Evolutionary conservation across 495 filamentous ascomycete species (phyloP).

Genomic region (Cenococcum geophilum): DNA sequence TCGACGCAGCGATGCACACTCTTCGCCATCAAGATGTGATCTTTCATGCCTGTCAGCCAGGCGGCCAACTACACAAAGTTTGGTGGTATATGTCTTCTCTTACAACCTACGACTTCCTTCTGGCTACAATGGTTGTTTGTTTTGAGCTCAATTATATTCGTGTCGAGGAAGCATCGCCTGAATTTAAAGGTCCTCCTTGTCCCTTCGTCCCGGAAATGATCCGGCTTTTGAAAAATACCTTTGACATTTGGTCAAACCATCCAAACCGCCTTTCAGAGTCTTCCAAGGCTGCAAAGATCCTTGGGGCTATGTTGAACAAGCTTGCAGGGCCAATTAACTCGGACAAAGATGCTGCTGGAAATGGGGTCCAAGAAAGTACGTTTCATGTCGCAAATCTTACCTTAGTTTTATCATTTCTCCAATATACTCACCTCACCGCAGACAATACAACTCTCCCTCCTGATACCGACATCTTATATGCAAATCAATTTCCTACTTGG

Average conservation of each 20-base stretch:
- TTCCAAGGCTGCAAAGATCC: slow-evolving; percentile 15
- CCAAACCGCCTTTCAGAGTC: slow-evolving; percentile 23
- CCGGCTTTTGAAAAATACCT: slow-evolving; percentile 15
- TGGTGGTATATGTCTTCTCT: slow-evolving; percentile 47
- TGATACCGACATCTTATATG: not conserved
- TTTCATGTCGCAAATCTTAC: not conserved
- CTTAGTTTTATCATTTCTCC: not conserved
- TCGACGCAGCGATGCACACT: slow-evolving; percentile 42
- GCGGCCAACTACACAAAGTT: slow-evolving; percentile 43
- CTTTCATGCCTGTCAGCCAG: slow-evolving; percentile 36
- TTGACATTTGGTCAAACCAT: slow-evolving; percentile 22
- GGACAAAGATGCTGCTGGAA: not conserved
- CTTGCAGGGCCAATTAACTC: not conserved
- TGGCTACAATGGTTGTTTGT: slow-evolving; percentile 50
- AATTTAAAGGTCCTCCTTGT: not conserved
- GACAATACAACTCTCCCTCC: slow-evolving; percentile 14
- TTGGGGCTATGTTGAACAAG: slow-evolving; percentile 27
- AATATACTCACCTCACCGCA: not conserved
- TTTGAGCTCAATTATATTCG: slow-evolving; percentile 40
- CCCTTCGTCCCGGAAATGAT: slow-evolving; percentile 13
- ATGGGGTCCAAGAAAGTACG: not conserved
- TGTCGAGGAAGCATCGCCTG: not conserved
- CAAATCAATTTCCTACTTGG: slow-evolving; percentile 13
- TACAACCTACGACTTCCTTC: slow-evolving; percentile 45
- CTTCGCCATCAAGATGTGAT: slow-evolving; percentile 39